These are phyloP conservation scores for Eutrema japonicum DNA, from an alignment of 345 rosid genomes.

Conservation along the genomic window DNA sequence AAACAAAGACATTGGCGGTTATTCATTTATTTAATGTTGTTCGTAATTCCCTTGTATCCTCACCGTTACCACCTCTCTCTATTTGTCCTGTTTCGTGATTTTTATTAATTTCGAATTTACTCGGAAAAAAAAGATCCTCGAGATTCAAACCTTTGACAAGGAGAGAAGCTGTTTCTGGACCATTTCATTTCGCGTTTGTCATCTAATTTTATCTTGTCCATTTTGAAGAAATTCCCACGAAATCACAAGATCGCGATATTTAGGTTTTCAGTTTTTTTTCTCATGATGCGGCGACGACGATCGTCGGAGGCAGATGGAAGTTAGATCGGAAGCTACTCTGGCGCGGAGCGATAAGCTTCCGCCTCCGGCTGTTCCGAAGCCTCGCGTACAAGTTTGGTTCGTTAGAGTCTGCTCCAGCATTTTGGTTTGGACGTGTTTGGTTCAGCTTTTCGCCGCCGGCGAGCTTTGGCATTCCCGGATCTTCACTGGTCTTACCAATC, in stretches of 20 bases:
- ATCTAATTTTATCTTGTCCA: constrained; percentile 15
- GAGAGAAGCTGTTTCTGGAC: constrained; percentile 27
- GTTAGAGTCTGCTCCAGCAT: constrained; percentile 86
- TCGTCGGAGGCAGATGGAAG: constrained; percentile 69
- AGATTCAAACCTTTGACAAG: constrained; percentile 32
- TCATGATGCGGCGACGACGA: constrained; percentile 79
- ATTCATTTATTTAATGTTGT: not conserved
- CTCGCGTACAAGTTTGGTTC: constrained; percentile 82
- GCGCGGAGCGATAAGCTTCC: constrained; percentile 67
- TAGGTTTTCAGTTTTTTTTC: constrained; percentile 20
- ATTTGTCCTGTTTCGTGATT: not conserved
- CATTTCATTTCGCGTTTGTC: constrained; percentile 28
- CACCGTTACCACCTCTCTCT: constrained; percentile 32
- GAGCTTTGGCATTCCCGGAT: constrained; percentile 83
- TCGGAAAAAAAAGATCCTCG: not conserved
- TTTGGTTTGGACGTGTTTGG: constrained; percentile 96
- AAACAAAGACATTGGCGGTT: constrained; percentile 25
- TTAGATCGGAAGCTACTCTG: constrained; percentile 69
- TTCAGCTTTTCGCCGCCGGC: constrained; percentile 84
- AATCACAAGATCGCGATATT: constrained; percentile 23
- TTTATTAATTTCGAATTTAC: constrained; percentile 13
- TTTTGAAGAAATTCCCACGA: not conserved
- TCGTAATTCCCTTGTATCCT: not conserved
- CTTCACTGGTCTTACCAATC: constrained; percentile 56
- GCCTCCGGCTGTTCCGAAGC: constrained; percentile 60